Conservation (phyloP, 306 rosid genomes). For the Cicer bijugum region DNA sequence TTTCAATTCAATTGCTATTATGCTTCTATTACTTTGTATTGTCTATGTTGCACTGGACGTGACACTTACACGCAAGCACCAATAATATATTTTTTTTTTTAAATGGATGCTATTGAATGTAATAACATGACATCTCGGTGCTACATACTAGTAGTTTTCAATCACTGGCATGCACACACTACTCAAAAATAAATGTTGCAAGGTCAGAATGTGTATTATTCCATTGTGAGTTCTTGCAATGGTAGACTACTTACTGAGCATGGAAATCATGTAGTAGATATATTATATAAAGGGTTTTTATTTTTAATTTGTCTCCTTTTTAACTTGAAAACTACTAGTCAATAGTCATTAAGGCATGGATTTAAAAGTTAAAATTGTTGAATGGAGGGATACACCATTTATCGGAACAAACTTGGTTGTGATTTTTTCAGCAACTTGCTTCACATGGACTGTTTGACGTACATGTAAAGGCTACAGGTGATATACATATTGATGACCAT, state of each 20-base stretch:
- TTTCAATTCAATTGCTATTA: slow-evolving; percentile 17
- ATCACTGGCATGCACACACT: background rate
- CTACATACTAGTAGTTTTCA: background rate
- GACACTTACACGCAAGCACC: background rate
- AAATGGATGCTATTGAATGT: background rate
- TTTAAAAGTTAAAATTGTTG: background rate
- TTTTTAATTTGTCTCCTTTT: slow-evolving; percentile 5
- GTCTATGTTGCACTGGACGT: background rate
- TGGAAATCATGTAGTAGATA: slow-evolving; percentile 4
- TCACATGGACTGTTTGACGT: slow-evolving; percentile 89
- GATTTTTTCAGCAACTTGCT: slow-evolving; percentile 74
- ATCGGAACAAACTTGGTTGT: slow-evolving; percentile 37
- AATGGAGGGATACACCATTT: background rate
- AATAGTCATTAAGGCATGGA: slow-evolving; percentile 9
- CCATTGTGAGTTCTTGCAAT: background rate
- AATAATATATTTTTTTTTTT: background rate
- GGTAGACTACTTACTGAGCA: background rate
- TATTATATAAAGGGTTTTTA: slow-evolving; percentile 7
- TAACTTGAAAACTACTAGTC: slow-evolving; percentile 1
- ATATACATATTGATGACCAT: slow-evolving; percentile 86
- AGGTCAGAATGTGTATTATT: background rate
- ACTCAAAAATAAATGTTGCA: background rate
- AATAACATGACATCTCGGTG: background rate
- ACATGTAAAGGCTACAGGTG: slow-evolving; percentile 82
- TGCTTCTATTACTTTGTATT: background rate